phyloP scores from a whole-genome alignment of 1,284 basidiomycete species.

The Pyrrhoderma noxium region DNA sequence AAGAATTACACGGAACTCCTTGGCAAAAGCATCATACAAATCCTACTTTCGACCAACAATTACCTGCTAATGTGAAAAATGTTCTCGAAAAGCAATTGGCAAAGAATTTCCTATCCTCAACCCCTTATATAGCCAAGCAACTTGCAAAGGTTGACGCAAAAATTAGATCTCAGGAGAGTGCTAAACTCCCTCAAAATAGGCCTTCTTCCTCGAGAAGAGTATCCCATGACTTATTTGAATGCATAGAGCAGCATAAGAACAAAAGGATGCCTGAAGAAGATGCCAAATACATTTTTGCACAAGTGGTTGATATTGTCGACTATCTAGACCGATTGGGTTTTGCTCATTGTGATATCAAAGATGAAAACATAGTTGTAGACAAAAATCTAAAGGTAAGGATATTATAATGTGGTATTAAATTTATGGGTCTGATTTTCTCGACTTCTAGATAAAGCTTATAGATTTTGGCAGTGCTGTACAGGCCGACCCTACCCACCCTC shows the following conservation, averaged over 20 bases:
- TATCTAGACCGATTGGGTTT: constrained; percentile 76
- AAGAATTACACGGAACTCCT: constrained; percentile 86
- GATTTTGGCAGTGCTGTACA: constrained; percentile 89
- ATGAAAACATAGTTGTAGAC: constrained; percentile 88
- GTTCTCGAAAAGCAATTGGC: background rate
- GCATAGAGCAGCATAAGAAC: constrained; percentile 79
- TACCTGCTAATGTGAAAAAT: background rate
- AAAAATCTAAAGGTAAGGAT: constrained; percentile 51
- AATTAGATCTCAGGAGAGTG: background rate
- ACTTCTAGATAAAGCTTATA: constrained; percentile 75
- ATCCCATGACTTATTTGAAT: constrained; percentile 89
- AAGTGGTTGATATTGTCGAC: constrained; percentile 80
- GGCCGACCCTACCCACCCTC: constrained; percentile 56
- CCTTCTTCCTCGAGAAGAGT: constrained; percentile 62
- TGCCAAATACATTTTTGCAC: constrained; percentile 77
- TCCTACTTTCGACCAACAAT: background rate
- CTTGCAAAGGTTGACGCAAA: background rate
- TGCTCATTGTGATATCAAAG: constrained; percentile 89
- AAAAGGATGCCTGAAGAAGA: constrained; percentile 73
- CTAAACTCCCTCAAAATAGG: constrained; percentile 1
- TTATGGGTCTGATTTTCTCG: constrained; percentile 8
- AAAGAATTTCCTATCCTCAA: background rate
- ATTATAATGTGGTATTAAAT: background rate
- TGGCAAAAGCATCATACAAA: constrained; percentile 40
- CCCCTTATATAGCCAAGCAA: background rate